These are phyloP conservation scores for Xylariomycetidae sp. DNA, from an alignment of 2,329 filamentous ascomycete species.

Conservation along the genomic window DNA sequence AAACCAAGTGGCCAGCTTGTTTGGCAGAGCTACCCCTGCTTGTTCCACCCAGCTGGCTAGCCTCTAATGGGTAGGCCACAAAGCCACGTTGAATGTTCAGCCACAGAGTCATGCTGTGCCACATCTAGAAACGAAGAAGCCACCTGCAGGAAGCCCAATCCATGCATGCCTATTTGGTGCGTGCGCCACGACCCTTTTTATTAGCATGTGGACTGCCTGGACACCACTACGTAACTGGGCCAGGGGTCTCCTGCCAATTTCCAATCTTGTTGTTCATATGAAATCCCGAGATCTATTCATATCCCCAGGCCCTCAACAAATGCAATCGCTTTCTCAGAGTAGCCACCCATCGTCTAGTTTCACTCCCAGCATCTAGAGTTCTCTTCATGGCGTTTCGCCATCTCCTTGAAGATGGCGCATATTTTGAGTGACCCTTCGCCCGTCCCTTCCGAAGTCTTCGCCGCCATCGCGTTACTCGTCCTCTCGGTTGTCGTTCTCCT, in stretches of 20 bases:
- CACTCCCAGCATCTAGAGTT: not conserved
- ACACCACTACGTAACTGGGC: too few relatives aligned
- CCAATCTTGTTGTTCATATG: slow-evolving; percentile 7
- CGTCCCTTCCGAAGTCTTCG: slow-evolving; percentile 76
- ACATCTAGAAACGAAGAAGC: too few relatives aligned
- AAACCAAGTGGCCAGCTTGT: slow-evolving; percentile 17
- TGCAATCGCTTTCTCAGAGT: not conserved
- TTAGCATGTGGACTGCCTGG: too few relatives aligned
- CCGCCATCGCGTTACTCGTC: slow-evolving; percentile 63
- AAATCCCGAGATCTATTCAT: slow-evolving; percentile 4
- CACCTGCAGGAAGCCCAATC: too few relatives aligned
- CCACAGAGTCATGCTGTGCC: too few relatives aligned
- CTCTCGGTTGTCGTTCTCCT: slow-evolving; percentile 77
- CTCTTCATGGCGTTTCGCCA: not conserved
- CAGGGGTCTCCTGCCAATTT: too few relatives aligned
- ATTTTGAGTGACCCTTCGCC: slow-evolving; percentile 52
- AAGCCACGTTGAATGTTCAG: not conserved
- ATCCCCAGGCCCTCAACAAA: too few relatives aligned
- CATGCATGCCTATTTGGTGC: too few relatives aligned
- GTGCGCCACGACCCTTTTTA: too few relatives aligned
- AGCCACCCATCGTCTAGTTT: slow-evolving; percentile 9
- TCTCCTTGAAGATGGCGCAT: slow-evolving; percentile 41
- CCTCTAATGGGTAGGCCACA: slow-evolving; percentile 9
- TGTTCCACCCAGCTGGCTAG: slow-evolving; percentile 1
- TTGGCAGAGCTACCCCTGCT: slow-evolving; percentile 21